Evolutionary conservation across 768 basidiomycete species (phyloP).

Genomic region (Mycena olivaceomarginata): DNA sequence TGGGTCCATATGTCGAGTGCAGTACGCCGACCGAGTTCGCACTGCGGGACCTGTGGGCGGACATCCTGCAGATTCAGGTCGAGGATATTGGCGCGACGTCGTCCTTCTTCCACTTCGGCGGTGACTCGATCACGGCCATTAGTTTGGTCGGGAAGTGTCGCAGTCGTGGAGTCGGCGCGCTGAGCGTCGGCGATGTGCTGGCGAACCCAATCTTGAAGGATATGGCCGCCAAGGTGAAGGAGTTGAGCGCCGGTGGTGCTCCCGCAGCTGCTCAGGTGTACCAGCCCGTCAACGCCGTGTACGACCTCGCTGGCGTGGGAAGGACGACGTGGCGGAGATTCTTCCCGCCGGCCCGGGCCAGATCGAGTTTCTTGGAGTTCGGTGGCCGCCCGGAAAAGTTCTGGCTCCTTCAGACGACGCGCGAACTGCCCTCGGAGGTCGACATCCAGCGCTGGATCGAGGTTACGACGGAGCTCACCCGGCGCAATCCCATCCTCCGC

Average conservation of each 20-base stretch:
- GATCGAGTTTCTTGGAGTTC: constrained; percentile 1
- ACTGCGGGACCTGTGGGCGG: constrained; percentile 24
- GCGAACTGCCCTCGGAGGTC: constrained; percentile 21
- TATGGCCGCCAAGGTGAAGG: constrained; percentile 11
- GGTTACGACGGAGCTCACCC: constrained; percentile 25
- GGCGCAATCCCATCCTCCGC: constrained; percentile 27
- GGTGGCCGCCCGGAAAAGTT: neutral
- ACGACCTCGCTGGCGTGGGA: neutral
- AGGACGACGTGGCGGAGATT: constrained; percentile 2
- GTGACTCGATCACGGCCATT: constrained; percentile 24
- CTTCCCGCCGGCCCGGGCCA: neutral
- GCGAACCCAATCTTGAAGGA: constrained; percentile 13
- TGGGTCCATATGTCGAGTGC: constrained; percentile 1
- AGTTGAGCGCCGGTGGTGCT: neutral
- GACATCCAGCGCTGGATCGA: constrained; percentile 27
- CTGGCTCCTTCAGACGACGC: constrained; percentile 2
- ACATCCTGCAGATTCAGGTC: constrained; percentile 5
- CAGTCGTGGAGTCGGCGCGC: constrained; percentile 13
- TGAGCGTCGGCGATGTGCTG: constrained; percentile 18
- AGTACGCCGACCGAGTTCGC: neutral
- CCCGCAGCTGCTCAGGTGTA: neutral
- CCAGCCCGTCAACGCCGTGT: neutral
- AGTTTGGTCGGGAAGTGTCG: constrained; percentile 17
- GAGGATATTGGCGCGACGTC: constrained; percentile 7
- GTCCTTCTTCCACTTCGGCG: constrained; percentile 23